Evolutionary conservation across 2,329 filamentous ascomycete genomes (phyloP).

Genomic region (Stachybotrys chartarum): DNA sequence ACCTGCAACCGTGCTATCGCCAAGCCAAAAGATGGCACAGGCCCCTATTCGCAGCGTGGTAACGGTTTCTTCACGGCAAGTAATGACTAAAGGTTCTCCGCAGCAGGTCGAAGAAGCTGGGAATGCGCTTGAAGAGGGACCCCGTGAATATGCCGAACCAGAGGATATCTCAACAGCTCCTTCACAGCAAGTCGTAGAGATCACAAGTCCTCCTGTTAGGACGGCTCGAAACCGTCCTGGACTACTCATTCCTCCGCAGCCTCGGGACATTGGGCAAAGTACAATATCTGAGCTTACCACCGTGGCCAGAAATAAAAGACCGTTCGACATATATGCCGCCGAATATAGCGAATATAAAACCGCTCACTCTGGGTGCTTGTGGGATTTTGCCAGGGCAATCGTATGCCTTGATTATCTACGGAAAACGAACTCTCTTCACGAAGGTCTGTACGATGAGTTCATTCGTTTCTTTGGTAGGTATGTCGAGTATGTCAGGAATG

Average conservation of each 20-base stretch:
- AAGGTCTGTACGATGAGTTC: slow-evolving; percentile 46
- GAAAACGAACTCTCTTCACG: slow-evolving; percentile 24
- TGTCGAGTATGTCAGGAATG: slow-evolving; percentile 28
- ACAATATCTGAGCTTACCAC: neutral
- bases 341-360: slow-evolving; percentile 38
- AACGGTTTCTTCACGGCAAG: neutral
- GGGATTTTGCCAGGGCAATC: slow-evolving; percentile 37
- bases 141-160: too few species aligned
- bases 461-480: slow-evolving; percentile 37
- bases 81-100: too few species aligned
- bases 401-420: slow-evolving; percentile 33
- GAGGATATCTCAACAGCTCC: too few species aligned
- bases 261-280: neutral
- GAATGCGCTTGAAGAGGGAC: too few species aligned
- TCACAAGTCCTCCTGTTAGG: too few species aligned
- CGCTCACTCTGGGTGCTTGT: slow-evolving; percentile 27
- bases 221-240: too few species aligned
- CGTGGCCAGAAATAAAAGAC: slow-evolving; percentile 6
- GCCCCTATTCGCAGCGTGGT: neutral
- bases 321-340: slow-evolving; percentile 29
- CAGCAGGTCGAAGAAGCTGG: too few species aligned
- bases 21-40: neutral
- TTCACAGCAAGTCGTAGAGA: too few species aligned
- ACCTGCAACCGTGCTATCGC: neutral
- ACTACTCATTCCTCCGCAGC: neutral